These are phyloP conservation scores for Bipolaris bicolor DNA, from an alignment of 2,329 filamentous ascomycete species.

Conservation along the genomic window DNA sequence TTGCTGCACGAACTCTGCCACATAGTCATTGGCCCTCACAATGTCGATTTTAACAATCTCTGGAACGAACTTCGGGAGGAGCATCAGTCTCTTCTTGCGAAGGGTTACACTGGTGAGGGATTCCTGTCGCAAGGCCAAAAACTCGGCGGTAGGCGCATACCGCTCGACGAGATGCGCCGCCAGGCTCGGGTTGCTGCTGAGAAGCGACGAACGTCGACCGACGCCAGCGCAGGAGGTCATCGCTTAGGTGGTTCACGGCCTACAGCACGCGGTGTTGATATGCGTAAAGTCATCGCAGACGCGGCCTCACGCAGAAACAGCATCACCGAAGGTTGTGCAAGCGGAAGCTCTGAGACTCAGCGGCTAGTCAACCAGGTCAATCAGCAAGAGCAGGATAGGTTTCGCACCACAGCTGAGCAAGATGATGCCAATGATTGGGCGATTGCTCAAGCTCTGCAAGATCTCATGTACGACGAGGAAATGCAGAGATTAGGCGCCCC, in stretches of 20 bases:
- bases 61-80: constrained; percentile 92
- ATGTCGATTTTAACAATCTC: constrained; percentile 79
- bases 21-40: constrained; percentile 82
- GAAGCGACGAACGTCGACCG: constrained; percentile 64
- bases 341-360: constrained; percentile 68
- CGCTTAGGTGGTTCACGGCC: constrained; percentile 70
- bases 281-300: constrained; percentile 73
- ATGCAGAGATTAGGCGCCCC: constrained; percentile 51
- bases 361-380: constrained; percentile 70
- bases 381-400: constrained; percentile 71
- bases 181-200: constrained; percentile 77
- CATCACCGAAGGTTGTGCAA: constrained; percentile 76
- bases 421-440: constrained; percentile 88
- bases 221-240: constrained; percentile 73
- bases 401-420: constrained; percentile 83
- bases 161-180: constrained; percentile 73
- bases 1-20: constrained; percentile 95
- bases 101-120: constrained; percentile 89
- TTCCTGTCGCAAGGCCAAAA: constrained; percentile 78
- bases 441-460: constrained; percentile 83
- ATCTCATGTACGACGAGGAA: constrained; percentile 83
- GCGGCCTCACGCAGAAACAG: constrained; percentile 71
- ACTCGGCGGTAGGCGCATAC: constrained; percentile 66
- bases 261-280: constrained; percentile 66
- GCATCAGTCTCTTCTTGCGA: constrained; percentile 74